A percentile compares a stretch with the other conserved stretches of the same genome.
Conservation (phyloP, 73 alveolate species). For the Breviolum minutum region DNA sequence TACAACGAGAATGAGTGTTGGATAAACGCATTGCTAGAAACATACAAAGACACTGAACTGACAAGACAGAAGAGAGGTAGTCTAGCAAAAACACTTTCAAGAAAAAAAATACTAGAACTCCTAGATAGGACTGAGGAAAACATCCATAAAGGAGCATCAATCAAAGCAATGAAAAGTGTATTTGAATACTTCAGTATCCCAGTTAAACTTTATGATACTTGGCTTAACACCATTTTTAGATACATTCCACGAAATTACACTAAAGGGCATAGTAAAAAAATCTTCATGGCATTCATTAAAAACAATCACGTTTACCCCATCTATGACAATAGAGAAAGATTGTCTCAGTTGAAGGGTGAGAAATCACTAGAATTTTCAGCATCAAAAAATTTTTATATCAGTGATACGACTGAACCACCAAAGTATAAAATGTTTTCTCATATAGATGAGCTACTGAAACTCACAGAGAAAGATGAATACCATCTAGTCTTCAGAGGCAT, state of each 20-base stretch:
- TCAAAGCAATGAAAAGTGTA: slow-evolving; percentile 4
- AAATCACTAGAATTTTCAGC: no score
- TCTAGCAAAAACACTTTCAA: not conserved
- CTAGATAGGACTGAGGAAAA: not conserved
- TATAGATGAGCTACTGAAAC: no score
- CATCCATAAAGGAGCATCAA: not conserved
- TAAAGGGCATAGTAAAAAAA: not conserved
- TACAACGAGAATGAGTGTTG: not conserved
- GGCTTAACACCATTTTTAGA: not conserved
- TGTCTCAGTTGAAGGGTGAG: no score
- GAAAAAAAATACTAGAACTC: not conserved
- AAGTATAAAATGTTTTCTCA: no score
- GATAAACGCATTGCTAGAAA: not conserved
- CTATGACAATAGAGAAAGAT: not conserved
- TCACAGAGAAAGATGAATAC: no score
- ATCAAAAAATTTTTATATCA: no score
- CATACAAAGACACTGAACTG: slow-evolving; percentile 3
- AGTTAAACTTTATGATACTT: not conserved
- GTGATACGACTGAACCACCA: no score
- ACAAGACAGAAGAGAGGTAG: not conserved
- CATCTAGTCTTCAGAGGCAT: no score
- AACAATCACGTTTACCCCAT: not conserved
- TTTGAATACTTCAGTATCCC: not conserved
- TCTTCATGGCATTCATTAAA: not conserved
- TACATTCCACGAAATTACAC: no score